Evolutionary conservation across 495 filamentous ascomycete genomes (phyloP).

Genomic region (Hyaloscypha bicolor): DNA sequence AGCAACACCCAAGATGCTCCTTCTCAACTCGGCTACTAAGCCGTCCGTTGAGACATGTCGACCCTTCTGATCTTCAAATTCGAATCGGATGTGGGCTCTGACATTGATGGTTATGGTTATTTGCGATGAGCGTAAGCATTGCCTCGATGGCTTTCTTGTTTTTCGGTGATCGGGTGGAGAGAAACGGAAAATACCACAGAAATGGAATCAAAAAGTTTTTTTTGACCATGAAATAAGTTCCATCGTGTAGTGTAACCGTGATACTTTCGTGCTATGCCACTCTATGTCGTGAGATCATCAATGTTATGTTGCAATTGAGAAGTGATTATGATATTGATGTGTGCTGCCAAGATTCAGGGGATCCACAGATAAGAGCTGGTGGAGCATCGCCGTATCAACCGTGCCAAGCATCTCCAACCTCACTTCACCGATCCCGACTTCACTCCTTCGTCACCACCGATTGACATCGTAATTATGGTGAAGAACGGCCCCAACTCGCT

Average conservation of each 20-base stretch:
- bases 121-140: conserved; percentile 12
- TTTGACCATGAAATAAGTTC: conserved; percentile 5
- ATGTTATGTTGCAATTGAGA: background rate
- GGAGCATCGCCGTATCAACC: background rate
- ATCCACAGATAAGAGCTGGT: background rate
- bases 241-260: background rate
- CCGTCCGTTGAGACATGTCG: conserved; percentile 3
- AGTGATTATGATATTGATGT: background rate
- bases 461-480: conserved; percentile 21
- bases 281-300: background rate
- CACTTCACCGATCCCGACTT: background rate
- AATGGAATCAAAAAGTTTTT: conserved; percentile 7
- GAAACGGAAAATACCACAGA: background rate
- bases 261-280: background rate
- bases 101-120: conserved; percentile 15
- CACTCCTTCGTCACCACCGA: background rate
- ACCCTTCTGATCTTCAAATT: background rate
- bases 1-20: conserved; percentile 24
- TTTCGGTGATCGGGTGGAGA: background rate
- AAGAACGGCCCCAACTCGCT: conserved; percentile 25
- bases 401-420: background rate
- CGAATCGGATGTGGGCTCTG: background rate
- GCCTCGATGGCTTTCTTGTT: conserved; percentile 12
- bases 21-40: conserved; percentile 19
- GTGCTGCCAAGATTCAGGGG: background rate